phyloP scores from a whole-genome alignment of 352 stramenopile species.

The Globisporangium rhizosaccharum region DNA sequence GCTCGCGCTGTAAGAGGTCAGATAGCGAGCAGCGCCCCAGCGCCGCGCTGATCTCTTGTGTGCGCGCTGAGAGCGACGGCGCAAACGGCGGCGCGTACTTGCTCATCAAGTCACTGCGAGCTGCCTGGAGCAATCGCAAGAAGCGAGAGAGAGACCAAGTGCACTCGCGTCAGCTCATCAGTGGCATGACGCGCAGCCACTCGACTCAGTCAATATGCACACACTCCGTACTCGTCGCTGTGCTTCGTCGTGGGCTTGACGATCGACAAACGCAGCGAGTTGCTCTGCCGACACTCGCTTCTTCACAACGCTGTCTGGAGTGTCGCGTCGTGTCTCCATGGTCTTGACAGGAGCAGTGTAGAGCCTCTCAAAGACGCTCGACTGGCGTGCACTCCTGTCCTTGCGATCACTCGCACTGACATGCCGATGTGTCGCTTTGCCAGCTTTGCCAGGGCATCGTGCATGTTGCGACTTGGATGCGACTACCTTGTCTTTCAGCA shows the following conservation, averaged over 20 bases:
- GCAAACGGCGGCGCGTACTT: slow-evolving; percentile 18
- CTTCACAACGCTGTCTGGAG: slow-evolving; percentile 3
- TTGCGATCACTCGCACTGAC: not conserved
- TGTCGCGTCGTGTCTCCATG: not conserved
- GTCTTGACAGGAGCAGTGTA: slow-evolving; percentile 5
- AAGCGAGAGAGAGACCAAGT: not conserved
- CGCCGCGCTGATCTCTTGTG: slow-evolving; percentile 20
- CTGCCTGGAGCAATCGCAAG: slow-evolving; percentile 8
- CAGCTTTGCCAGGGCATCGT: too few relatives aligned
- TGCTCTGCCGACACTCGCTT: slow-evolving; percentile 1
- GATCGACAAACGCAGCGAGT: slow-evolving; percentile 22
- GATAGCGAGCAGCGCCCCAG: slow-evolving; percentile 11
- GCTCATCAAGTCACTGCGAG: slow-evolving; percentile 2
- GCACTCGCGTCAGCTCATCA: not conserved
- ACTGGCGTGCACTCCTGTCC: not conserved
- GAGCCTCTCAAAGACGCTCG: slow-evolving; percentile 24
- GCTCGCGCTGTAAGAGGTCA: slow-evolving; percentile 11
- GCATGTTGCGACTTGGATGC: not conserved
- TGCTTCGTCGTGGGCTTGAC: slow-evolving; percentile 10
- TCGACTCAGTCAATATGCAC: too few relatives aligned
- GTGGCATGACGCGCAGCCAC: not conserved
- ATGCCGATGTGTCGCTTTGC: not conserved
- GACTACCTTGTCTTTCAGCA: not conserved
- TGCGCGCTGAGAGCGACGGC: slow-evolving; percentile 22
- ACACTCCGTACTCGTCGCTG: slow-evolving; percentile 2